Percentiles rank a stretch among this genome's conserved stretches.
Conservation (phyloP, 2,329 filamentous ascomycete genomes). For the Aspergillus hiratsukae region DNA sequence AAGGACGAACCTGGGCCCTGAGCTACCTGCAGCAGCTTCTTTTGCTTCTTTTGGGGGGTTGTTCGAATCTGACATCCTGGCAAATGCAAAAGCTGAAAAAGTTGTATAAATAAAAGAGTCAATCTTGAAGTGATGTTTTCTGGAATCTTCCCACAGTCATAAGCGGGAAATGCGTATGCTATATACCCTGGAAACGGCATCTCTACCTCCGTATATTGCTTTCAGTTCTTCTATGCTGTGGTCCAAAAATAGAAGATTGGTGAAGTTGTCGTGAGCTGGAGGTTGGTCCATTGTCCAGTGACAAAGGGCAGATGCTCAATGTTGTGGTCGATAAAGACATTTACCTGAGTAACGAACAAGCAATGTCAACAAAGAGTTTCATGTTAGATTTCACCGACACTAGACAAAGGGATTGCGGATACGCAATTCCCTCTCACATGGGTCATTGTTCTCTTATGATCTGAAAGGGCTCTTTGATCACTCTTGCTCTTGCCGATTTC, state of each 20-base stretch:
- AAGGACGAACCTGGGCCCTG: background rate
- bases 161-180: background rate
- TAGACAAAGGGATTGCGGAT: background rate
- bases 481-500: background rate
- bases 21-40: background rate
- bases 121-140: background rate
- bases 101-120: background rate
- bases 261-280: background rate
- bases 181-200: background rate
- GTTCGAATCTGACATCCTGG: background rate
- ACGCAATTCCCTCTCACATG: background rate
- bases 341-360: background rate
- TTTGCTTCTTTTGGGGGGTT: background rate
- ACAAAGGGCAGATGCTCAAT: background rate
- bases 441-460: background rate
- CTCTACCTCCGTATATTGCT: background rate
- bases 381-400: background rate
- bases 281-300: background rate
- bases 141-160: background rate
- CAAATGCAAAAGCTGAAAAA: background rate
- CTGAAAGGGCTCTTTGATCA: background rate
- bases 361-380: background rate
- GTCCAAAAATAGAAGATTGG: background rate
- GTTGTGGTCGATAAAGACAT: background rate
- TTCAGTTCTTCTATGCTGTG: background rate